A percentile compares a stretch with the other conserved stretches of the same genome.
These are phyloP conservation scores for Claviceps africana DNA, from an alignment of 2,329 filamentous ascomycete species.

Conservation along the genomic window DNA sequence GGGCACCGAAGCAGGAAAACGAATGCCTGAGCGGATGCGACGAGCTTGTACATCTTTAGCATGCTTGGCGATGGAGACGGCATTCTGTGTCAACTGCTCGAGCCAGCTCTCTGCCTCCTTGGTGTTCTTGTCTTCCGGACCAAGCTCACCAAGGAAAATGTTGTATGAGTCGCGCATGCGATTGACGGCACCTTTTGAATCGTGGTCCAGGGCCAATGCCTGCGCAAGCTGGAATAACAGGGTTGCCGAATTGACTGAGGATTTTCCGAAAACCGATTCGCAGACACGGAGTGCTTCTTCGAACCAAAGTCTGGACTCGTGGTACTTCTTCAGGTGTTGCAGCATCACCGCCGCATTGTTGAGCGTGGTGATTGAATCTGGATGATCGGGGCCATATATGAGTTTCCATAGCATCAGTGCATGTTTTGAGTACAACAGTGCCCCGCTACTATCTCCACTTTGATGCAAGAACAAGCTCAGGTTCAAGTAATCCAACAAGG, in stretches of 20 bases:
- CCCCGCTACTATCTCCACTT: conserved; percentile 74
- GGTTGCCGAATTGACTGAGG: conserved; percentile 85
- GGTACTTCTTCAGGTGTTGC: conserved; percentile 85
- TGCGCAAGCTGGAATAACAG: conserved; percentile 95
- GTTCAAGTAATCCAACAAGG: conserved; percentile 90
- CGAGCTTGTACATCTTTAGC: conserved; percentile 73
- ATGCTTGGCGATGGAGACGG: conserved; percentile 86
- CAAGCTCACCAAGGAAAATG: conserved; percentile 81
- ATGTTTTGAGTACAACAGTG: conserved; percentile 81
- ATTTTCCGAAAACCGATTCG: conserved; percentile 75
- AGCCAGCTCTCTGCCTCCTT: conserved; percentile 97
- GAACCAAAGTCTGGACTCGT: conserved; percentile 92
- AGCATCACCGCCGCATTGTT: conserved; percentile 99
- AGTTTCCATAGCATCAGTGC: conserved; percentile 93
- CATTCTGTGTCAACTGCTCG: conserved; percentile 88
- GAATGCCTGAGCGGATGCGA: conserved; percentile 55
- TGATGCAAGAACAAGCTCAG: conserved; percentile 88
- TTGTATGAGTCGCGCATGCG: conserved; percentile 95
- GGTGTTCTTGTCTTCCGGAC: conserved; percentile 86
- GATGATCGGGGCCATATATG: conserved; percentile 85
- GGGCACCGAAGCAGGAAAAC: conserved; percentile 36
- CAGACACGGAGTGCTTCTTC: conserved; percentile 83
- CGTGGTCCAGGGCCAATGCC: conserved; percentile 85
- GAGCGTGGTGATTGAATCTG: conserved; percentile 94
- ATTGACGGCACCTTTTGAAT: conserved; percentile 79